phyloP scores from a whole-genome alignment of 2,329 filamentous ascomycete genomes.

The Basipetospora chlamydospora region DNA sequence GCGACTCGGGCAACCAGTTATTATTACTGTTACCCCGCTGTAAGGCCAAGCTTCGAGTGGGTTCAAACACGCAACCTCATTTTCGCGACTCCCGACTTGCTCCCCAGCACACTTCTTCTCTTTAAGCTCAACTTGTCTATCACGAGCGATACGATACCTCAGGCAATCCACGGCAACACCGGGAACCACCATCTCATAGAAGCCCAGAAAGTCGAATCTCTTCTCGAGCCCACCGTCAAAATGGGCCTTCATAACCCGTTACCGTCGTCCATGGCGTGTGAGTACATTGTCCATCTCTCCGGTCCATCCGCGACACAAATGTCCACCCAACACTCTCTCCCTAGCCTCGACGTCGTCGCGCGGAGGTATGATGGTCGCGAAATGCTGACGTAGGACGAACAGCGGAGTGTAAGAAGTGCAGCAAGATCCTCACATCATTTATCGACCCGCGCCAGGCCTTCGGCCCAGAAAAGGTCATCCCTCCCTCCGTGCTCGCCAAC shows the following conservation, averaged over 20 bases:
- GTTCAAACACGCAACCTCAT: too few relatives aligned
- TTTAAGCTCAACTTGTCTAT: constrained; percentile 1
- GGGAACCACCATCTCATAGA: not conserved
- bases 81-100: too few relatives aligned
- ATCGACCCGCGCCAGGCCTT: constrained; percentile 87
- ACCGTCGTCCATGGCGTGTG: constrained; percentile 53
- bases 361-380: too few relatives aligned
- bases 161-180: not conserved
- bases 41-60: constrained; percentile 2
- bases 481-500: constrained; percentile 72
- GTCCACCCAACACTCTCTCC: not conserved
- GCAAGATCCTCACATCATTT: constrained; percentile 89
- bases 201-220: too few relatives aligned
- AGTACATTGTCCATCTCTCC: constrained; percentile 23
- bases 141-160: too few relatives aligned
- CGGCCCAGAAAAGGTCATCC: constrained; percentile 94
- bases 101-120: constrained; percentile 1
- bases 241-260: constrained; percentile 56
- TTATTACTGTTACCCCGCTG: constrained; percentile 1
- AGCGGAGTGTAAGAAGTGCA: constrained; percentile 97
- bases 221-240: constrained; percentile 6
- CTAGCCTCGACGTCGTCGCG: too few relatives aligned
- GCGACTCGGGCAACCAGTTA: not conserved
- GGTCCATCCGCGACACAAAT: constrained; percentile 10
- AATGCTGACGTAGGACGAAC: constrained; percentile 9